These are phyloP conservation scores for Friedmanniomyces endolithicus DNA, from an alignment of 495 filamentous ascomycete species.

Conservation along the genomic window DNA sequence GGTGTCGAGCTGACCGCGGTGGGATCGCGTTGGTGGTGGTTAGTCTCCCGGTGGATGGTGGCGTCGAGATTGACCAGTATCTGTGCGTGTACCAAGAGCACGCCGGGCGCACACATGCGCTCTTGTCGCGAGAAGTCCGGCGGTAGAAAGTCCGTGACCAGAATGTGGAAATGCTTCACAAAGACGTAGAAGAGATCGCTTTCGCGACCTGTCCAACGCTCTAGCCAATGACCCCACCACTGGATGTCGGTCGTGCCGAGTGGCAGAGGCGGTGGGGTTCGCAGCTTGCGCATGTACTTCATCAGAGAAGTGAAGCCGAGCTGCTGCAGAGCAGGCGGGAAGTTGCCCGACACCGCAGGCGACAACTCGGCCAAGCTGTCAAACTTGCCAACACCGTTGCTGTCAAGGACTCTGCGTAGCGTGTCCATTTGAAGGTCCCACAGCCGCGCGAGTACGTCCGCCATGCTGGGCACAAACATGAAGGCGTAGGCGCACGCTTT, in stretches of 20 bases:
- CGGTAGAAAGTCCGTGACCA: slow-evolving; percentile 71
- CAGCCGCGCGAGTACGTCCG: slow-evolving; percentile 71
- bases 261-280: slow-evolving; percentile 53
- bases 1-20: slow-evolving; percentile 44
- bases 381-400: slow-evolving; percentile 42
- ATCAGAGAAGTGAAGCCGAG: slow-evolving; percentile 60
- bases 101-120: slow-evolving; percentile 55
- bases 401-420: slow-evolving; percentile 57
- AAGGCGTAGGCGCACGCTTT: slow-evolving; percentile 93
- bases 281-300: slow-evolving; percentile 51
- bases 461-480: slow-evolving; percentile 83
- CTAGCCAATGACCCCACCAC: slow-evolving; percentile 79
- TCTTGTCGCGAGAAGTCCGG: slow-evolving; percentile 51
- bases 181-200: slow-evolving; percentile 93
- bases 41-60: slow-evolving; percentile 61
- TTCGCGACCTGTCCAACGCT: slow-evolving; percentile 78
- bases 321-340: slow-evolving; percentile 57
- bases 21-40: slow-evolving; percentile 33
- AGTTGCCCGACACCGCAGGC: slow-evolving; percentile 51
- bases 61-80: slow-evolving; percentile 69
- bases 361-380: slow-evolving; percentile 31
- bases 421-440: slow-evolving; percentile 59
- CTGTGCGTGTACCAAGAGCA: slow-evolving; percentile 77
- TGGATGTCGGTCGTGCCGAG: slow-evolving; percentile 57
- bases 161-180: slow-evolving; percentile 75